These are phyloP conservation scores for Beta lomatogona DNA, from an alignment of 179 eudicot genomes.

Conservation along the genomic window DNA sequence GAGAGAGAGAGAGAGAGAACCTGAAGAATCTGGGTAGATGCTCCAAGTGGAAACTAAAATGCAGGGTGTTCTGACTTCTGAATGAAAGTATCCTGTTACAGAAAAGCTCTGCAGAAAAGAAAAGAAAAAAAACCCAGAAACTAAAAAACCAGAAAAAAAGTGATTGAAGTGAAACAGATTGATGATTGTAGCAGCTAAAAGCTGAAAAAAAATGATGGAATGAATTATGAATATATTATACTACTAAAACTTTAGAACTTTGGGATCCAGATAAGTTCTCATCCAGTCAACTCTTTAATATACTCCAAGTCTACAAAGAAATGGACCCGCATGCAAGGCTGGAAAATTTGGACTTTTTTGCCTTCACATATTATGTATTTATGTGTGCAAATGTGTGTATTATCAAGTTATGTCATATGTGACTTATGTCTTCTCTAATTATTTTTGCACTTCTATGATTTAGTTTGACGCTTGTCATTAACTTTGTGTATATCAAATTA, in stretches of 20 bases:
- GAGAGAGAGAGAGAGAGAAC: conserved; percentile 11
- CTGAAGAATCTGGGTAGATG: conserved; percentile 14
- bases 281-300: too few relatives aligned
- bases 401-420: too few relatives aligned
- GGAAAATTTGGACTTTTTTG: conserved; percentile 8
- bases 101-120: background rate
- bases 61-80: background rate
- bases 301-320: background rate
- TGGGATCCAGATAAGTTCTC: too few relatives aligned
- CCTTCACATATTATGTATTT: too few relatives aligned
- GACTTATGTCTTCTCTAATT: too few relatives aligned
- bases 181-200: background rate
- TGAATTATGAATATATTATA: background rate
- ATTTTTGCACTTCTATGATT: too few relatives aligned
- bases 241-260: too few relatives aligned
- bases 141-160: background rate
- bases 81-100: background rate
- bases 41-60: background rate
- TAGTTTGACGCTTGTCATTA: too few relatives aligned
- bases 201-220: background rate
- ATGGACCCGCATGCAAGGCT: conserved; percentile 32
- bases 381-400: too few relatives aligned
- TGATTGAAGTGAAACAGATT: background rate
- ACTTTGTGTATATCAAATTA: too few relatives aligned
- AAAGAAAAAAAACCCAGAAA: background rate